Conservation (phyloP, 352 stramenopile genomes). For the Thraustotheca clavata region DNA sequence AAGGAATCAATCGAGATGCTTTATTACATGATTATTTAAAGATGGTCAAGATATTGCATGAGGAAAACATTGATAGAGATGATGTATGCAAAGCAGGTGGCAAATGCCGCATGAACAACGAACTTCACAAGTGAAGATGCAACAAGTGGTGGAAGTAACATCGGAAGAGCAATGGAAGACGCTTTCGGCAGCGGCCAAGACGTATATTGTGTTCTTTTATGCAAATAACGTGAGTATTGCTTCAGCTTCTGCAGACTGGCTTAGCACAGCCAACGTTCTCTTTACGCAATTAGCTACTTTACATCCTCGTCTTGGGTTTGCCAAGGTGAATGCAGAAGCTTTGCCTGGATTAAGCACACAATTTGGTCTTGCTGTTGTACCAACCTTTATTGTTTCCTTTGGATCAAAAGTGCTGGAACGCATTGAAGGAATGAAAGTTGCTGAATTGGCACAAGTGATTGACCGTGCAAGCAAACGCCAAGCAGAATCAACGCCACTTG, state of each 20-base stretch:
- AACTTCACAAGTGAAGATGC: constrained; percentile 7
- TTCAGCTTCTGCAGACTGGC: constrained; percentile 55
- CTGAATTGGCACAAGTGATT: constrained; percentile 74
- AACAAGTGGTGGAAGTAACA: constrained; percentile 21
- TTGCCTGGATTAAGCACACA: constrained; percentile 75
- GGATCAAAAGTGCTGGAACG: constrained; percentile 70
- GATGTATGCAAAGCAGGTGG: no score
- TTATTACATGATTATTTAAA: no score
- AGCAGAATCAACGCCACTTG: constrained; percentile 19
- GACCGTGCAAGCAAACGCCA: constrained; percentile 74
- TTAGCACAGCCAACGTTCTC: constrained; percentile 74
- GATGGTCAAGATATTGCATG: no score
- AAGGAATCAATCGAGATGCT: no score
- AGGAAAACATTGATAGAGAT: no score
- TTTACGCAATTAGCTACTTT: constrained; percentile 71
- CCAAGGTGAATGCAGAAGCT: constrained; percentile 81
- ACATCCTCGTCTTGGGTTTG: constrained; percentile 74
- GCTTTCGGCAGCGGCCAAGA: background rate
- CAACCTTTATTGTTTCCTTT: constrained; percentile 89
- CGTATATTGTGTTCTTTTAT: constrained; percentile 76
- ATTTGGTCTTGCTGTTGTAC: constrained; percentile 89
- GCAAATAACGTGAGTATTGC: constrained; percentile 33
- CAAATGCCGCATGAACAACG: no score
- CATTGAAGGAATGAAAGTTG: constrained; percentile 74
- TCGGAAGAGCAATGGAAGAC: constrained; percentile 18